Percentiles rank a stretch among this genome's conserved stretches.
phyloP scores from a whole-genome alignment of 805 yeast species.

The Candida incommunis region DNA sequence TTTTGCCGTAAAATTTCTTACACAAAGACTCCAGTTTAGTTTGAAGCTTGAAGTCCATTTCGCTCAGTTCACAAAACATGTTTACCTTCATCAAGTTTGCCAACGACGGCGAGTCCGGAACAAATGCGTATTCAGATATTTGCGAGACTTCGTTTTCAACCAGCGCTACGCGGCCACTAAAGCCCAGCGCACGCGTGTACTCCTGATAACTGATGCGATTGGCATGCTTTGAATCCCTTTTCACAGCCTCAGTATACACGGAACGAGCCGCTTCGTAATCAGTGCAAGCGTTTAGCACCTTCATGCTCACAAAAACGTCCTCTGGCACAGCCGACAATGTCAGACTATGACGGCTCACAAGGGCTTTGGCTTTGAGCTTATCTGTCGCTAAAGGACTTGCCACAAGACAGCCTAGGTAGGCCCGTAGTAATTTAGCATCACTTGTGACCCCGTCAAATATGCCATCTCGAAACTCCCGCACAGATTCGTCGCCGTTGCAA shows the following conservation, averaged over 20 bases:
- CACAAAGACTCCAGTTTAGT: background rate
- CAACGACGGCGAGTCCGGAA: background rate
- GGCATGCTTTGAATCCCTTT: background rate
- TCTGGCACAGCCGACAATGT: background rate
- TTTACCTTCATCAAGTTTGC: constrained; percentile 1
- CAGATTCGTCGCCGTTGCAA: background rate
- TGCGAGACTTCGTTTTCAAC: background rate
- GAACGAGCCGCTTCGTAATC: background rate
- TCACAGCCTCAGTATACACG: background rate
- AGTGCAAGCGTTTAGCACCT: background rate
- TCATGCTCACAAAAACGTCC: background rate
- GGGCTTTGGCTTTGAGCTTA: background rate
- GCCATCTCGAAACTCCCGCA: background rate
- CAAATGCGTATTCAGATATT: background rate
- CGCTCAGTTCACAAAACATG: background rate
- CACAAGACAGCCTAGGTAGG: background rate
- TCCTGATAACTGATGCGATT: background rate
- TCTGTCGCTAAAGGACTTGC: background rate
- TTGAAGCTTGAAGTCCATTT: background rate
- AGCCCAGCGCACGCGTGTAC: background rate
- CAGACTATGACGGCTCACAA: background rate
- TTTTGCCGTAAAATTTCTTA: background rate
- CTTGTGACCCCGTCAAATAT: background rate
- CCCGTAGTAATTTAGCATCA: background rate
- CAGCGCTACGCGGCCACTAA: background rate